Conservation (phyloP, 2,329 filamentous ascomycete species). For the Neonectria hederae region DNA sequence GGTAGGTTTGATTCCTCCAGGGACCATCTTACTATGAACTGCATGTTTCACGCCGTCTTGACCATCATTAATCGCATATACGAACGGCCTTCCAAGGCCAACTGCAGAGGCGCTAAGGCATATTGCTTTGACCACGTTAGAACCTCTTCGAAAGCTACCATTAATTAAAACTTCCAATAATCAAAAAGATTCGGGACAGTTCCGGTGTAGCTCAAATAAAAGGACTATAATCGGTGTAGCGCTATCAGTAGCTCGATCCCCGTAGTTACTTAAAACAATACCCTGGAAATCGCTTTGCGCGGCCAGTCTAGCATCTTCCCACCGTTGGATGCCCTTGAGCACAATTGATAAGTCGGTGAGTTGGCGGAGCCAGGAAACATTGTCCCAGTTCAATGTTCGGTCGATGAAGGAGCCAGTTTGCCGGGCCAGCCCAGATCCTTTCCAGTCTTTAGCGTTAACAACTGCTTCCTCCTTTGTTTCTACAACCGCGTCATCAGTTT, state of each 20-base stretch:
- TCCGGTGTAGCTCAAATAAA: constrained; percentile 69
- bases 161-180: constrained; percentile 71
- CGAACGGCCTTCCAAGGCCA: constrained; percentile 68
- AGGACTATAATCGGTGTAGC: constrained; percentile 65
- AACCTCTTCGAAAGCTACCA: constrained; percentile 71
- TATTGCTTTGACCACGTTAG: constrained; percentile 73
- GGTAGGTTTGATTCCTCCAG: not conserved
- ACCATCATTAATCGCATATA: constrained; percentile 70
- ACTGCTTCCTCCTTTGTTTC: constrained; percentile 46
- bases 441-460: constrained; percentile 57
- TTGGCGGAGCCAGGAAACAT: constrained; percentile 69
- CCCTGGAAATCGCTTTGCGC: constrained; percentile 70
- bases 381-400: constrained; percentile 69
- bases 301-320: constrained; percentile 69
- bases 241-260: constrained; percentile 65
- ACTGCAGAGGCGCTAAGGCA: constrained; percentile 72
- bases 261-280: constrained; percentile 77
- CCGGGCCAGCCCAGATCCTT: constrained; percentile 64
- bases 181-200: constrained; percentile 68
- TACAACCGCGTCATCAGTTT: not conserved
- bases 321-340: constrained; percentile 75
- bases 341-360: constrained; percentile 63
- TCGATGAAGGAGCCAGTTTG: constrained; percentile 67
- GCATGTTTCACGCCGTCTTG: constrained; percentile 64
- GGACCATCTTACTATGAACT: constrained; percentile 57